Evolutionary conservation across 1,284 basidiomycete species (phyloP), one percentile per base, ranked within the genome.

Genomic region (Cutaneotrichosporon cavernicola): DNA sequence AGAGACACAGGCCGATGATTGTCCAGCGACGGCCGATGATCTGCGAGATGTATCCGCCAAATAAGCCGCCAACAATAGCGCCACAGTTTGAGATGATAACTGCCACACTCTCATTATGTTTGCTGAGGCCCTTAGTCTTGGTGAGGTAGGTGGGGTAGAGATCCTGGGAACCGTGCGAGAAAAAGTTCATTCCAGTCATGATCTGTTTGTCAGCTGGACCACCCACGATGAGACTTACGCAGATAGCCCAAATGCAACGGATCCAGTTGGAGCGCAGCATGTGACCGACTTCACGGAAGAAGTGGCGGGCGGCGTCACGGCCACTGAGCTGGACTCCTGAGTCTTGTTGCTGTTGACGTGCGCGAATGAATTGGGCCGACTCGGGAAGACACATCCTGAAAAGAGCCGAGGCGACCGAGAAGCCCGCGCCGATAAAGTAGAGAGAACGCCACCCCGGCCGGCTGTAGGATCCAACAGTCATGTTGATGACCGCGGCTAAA

Each of bases 251-350:
- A 65, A 97, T 88, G 78, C 89, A 92, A 34, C 91, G 80, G 18
- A 89, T 72, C 94, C 75, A 97, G 77, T 97, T 91, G 4, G 76
- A 81, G 82, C 87, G 90, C 65, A 97, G 81, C 89, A 97, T 97
- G 61, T 73, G 80, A 77, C 78, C 84, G 77, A 61, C 84, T 76
- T 95, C 91, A 53, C 80, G 82, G 22, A 92, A 47, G 83, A 97
- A 97, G 2, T 87, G 79, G 73, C 83, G 86, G 1, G 88, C 89
- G 81, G 90, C 91, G 16, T 72, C 68, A 4, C 71, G 69, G 18
- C 70, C 65, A 0, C 70, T 69, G 61, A 77, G 30, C 80, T 84
- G 62, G 60, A 81, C 34, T 77, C 81, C 69, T 2, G 38, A 16
- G 11, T 47, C 61, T 66, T 81, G 64, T 72, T 78, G 77, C 60